These are phyloP conservation scores for Meyerozyma elateridarum DNA, from an alignment of 1,139 yeast species.

Conservation along the genomic window DNA sequence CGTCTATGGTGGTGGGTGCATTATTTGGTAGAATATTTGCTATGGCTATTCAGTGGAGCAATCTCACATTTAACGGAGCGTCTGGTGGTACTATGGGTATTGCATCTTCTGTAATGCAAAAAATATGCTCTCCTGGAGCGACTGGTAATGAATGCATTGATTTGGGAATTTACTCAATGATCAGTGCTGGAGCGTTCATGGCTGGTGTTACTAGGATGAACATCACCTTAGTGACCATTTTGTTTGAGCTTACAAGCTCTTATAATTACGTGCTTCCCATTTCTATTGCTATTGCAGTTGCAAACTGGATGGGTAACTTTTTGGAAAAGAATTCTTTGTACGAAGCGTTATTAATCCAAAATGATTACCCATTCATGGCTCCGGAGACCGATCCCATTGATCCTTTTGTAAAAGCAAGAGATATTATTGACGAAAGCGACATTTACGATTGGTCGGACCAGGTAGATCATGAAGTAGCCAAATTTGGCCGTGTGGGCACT, in stretches of 20 bases:
- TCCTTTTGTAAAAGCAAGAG: slow-evolving; percentile 31
- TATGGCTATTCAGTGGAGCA: slow-evolving; percentile 40
- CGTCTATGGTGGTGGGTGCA: slow-evolving; percentile 68
- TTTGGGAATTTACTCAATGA: slow-evolving; percentile 62
- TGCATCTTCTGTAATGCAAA: slow-evolving; percentile 15
- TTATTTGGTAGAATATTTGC: slow-evolving; percentile 56
- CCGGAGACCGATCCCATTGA: slow-evolving; percentile 37
- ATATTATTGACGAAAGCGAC: slow-evolving; percentile 29
- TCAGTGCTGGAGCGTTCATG: slow-evolving; percentile 65
- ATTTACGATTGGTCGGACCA: slow-evolving; percentile 3
- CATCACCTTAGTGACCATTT: slow-evolving; percentile 53
- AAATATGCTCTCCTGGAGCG: slow-evolving; percentile 16
- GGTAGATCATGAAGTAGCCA: neutral
- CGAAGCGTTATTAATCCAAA: slow-evolving; percentile 44
- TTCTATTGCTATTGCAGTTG: slow-evolving; percentile 51
- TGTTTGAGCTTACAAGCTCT: slow-evolving; percentile 58
- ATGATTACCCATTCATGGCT: slow-evolving; percentile 53
- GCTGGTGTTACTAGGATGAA: slow-evolving; percentile 69
- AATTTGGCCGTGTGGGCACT: neutral
- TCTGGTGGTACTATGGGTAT: slow-evolving; percentile 8
- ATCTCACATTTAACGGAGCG: slow-evolving; percentile 20
- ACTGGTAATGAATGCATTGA: slow-evolving; percentile 31
- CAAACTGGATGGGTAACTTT: slow-evolving; percentile 55
- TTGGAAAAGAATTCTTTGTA: slow-evolving; percentile 52
- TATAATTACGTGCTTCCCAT: slow-evolving; percentile 59